Evolutionary conservation across 306 rosid genomes (phyloP), one percentile per base, ranked within the genome.

Genomic region (Dalbergia cultrata): DNA sequence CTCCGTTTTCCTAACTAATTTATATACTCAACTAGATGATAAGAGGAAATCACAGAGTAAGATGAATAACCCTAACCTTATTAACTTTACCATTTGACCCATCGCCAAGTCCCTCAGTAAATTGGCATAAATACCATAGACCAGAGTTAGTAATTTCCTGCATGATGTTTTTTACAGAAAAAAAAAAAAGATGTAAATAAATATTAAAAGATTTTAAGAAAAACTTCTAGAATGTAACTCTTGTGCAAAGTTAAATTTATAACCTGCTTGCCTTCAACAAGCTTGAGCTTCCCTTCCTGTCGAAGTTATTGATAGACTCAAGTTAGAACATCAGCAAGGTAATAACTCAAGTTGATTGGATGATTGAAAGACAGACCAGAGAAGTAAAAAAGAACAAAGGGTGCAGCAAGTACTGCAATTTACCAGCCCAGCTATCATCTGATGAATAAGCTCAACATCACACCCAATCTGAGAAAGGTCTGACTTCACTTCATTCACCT

Each of bases 401-500:
- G 17, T 16, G 44, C 35, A 21, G 8, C 33, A 26, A 63, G 67
- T 5, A 56, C 63, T 35, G 39, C 41, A 41, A 39, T 61, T 74
- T 84, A 84, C 84, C 81, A 84, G 78, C 57, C 70, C 78, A n/a
- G 81, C 69, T 31, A 84, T 74, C 74, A 79, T 79, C 43, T 52
- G 8, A 50, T 74, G 77, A 52, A 84, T 79, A 62, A 68, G 74
- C 9, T 84, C 87, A 74, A 79, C 75, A 67, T 84, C 87, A 67
- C 83, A 77, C 69, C 92, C 97, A 81, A 94, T 92, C 79, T 86
- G 90, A 76, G 94, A 94, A 83, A 94, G 91, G 80, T 77, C 78
- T 76, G 92, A 89, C 80, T 90, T 92, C 75, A 88, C 92, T 62
- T 86, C 93, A 75, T 70, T 84, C 77, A 94, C 98, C 98, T 92